Percentiles rank a stretch among this genome's conserved stretches.
Conservation (phyloP, 306 rosid species). For the Sechiopsis laciniata region DNA sequence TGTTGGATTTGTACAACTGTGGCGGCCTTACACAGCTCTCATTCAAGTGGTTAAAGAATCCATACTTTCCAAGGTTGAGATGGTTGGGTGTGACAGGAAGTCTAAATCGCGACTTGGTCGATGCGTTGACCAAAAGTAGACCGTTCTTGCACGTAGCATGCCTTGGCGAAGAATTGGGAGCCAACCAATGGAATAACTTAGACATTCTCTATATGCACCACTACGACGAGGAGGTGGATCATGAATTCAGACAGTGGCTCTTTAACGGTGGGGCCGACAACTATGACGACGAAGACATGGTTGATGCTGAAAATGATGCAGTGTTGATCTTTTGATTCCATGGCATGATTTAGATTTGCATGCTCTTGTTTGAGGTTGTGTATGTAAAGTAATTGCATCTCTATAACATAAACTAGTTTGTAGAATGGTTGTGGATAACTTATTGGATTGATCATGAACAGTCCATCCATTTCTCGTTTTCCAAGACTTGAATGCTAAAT, state of each 20-base stretch:
- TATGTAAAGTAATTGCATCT: neutral
- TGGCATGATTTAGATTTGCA: neutral
- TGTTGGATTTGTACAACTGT: slow-evolving; percentile 78
- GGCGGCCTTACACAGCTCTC: slow-evolving; percentile 78
- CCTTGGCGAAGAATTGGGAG: slow-evolving; percentile 81
- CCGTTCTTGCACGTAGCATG: slow-evolving; percentile 78
- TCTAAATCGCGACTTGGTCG: slow-evolving; percentile 71
- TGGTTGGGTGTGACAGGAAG: slow-evolving; percentile 86
- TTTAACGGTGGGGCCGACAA: slow-evolving; percentile 50
- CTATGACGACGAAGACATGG: slow-evolving; percentile 50
- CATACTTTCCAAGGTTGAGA: slow-evolving; percentile 87
- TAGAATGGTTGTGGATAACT: neutral
- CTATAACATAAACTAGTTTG: neutral
- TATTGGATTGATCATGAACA: neutral
- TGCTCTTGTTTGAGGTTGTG: neutral
- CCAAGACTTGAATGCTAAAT: too few relatives aligned
- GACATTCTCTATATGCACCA: slow-evolving; percentile 49
- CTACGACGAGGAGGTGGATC: slow-evolving; percentile 50
- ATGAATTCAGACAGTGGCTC: slow-evolving; percentile 83
- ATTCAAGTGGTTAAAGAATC: slow-evolving; percentile 82
- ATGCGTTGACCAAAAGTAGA: slow-evolving; percentile 71
- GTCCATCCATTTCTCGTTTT: neutral
- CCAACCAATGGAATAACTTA: slow-evolving; percentile 51
- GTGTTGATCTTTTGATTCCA: slow-evolving; percentile 22
- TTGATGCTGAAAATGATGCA: slow-evolving; percentile 47